phyloP scores from a whole-genome alignment of 352 stramenopile genomes.

The Globisporangium solare region DNA sequence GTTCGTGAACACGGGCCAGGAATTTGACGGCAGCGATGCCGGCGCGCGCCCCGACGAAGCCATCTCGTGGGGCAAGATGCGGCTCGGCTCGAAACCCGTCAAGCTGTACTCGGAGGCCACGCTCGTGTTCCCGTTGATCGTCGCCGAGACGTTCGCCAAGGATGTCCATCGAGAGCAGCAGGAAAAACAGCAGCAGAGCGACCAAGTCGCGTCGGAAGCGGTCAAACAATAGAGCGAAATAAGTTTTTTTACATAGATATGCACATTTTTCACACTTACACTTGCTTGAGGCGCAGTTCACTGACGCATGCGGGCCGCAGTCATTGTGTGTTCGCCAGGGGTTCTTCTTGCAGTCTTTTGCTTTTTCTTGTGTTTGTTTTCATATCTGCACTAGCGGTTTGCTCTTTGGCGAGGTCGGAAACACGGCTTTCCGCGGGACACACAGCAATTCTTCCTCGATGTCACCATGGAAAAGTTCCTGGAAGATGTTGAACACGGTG shows the following conservation, averaged over 20 bases:
- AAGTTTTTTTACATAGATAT: not conserved
- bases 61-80: slow-evolving; percentile 99
- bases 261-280: no score
- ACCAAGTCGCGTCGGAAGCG: not conserved
- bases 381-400: slow-evolving; percentile 9
- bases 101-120: slow-evolving; percentile 98
- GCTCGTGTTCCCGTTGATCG: slow-evolving; percentile 98
- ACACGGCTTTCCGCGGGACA: slow-evolving; percentile 54
- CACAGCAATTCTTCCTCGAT: slow-evolving; percentile 64
- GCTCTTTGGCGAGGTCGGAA: slow-evolving; percentile 27
- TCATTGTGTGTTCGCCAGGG: no score
- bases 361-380: no score
- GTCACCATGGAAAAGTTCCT: slow-evolving; percentile 79
- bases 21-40: slow-evolving; percentile 98
- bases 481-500: slow-evolving; percentile 74
- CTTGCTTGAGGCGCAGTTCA: not conserved
- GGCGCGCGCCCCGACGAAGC: slow-evolving; percentile 97
- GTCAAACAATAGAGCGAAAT: slow-evolving; percentile 4
- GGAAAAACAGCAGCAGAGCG: slow-evolving; percentile 27
- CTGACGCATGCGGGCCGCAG: no score
- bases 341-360: no score
- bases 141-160: slow-evolving; percentile 99
- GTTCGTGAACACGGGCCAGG: slow-evolving; percentile 98
- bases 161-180: slow-evolving; percentile 59
- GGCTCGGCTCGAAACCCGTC: slow-evolving; percentile 91